Conservation (phyloP, 2,329 filamentous ascomycete species). For the Sphaerulina populicola region DNA sequence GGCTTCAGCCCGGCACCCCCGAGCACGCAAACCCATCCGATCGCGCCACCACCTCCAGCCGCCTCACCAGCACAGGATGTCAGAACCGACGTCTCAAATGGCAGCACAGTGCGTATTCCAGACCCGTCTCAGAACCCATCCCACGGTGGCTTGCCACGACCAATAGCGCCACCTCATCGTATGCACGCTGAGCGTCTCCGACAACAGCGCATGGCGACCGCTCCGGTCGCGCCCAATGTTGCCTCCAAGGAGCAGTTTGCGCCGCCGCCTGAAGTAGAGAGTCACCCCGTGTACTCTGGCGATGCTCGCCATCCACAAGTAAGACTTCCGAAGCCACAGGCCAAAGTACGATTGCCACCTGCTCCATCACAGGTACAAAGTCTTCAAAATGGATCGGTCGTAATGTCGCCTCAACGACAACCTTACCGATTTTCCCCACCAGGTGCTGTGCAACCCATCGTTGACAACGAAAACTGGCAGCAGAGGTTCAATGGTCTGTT, state of each 20-base stretch:
- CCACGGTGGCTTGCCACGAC: constrained; percentile 23
- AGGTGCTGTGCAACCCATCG: constrained; percentile 36
- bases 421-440: constrained; percentile 33
- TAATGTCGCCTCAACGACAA: constrained; percentile 36
- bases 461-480: constrained; percentile 59
- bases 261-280: constrained; percentile 63
- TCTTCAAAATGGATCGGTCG: constrained; percentile 34
- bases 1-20: constrained; percentile 28
- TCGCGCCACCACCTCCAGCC: constrained; percentile 21
- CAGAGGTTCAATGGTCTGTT: constrained; percentile 72
- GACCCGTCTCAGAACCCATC: constrained; percentile 28
- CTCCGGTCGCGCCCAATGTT: constrained; percentile 21
- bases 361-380: constrained; percentile 36
- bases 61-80: constrained; percentile 22
- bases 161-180: constrained; percentile 25
- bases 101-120: constrained; percentile 27
- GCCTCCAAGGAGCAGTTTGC: constrained; percentile 34
- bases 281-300: constrained; percentile 64
- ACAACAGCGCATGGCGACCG: constrained; percentile 14
- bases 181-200: constrained; percentile 3
- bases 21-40: constrained; percentile 30
- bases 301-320: constrained; percentile 59
- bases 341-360: constrained; percentile 74
- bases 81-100: constrained; percentile 21
- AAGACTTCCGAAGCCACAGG: constrained; percentile 59